Evolutionary conservation across 306 rosid genomes (phyloP).

Genomic region (Heteromeles arbutifolia): DNA sequence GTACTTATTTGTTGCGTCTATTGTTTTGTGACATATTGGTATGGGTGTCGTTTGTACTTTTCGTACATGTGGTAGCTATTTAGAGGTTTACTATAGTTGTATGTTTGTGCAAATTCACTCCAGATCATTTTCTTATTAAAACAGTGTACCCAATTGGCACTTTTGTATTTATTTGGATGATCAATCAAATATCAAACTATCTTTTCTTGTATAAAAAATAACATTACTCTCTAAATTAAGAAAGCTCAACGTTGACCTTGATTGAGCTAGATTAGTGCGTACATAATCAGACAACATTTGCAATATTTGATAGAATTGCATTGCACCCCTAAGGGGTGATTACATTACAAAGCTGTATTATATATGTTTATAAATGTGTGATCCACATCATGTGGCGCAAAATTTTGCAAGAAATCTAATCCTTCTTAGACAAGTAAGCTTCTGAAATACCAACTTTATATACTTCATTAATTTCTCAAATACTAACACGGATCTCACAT

Average conservation of each 20-base stretch:
- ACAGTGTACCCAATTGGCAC: no score
- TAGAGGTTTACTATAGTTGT: no score
- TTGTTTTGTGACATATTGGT: no score
- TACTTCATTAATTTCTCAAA: not conserved
- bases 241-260: slow-evolving; percentile 1
- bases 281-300: slow-evolving; percentile 1
- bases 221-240: not conserved
- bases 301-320: not conserved
- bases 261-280: not conserved
- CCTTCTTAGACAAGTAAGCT: not conserved
- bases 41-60: no score
- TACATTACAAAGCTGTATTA: no score
- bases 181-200: no score
- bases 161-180: no score
- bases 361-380: not conserved
- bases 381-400: not conserved
- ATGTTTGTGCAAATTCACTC: no score
- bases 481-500: not conserved
- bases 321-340: not conserved
- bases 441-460: not conserved
- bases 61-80: no score
- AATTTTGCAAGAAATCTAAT: not conserved
- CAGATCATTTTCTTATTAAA: no score
- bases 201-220: no score
- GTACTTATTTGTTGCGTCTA: no score